A percentile compares a stretch with the other conserved stretches of the same genome.
These are phyloP conservation scores for Ganoderma leucocontextum DNA, from an alignment of 1,284 basidiomycete genomes.

Conservation along the genomic window DNA sequence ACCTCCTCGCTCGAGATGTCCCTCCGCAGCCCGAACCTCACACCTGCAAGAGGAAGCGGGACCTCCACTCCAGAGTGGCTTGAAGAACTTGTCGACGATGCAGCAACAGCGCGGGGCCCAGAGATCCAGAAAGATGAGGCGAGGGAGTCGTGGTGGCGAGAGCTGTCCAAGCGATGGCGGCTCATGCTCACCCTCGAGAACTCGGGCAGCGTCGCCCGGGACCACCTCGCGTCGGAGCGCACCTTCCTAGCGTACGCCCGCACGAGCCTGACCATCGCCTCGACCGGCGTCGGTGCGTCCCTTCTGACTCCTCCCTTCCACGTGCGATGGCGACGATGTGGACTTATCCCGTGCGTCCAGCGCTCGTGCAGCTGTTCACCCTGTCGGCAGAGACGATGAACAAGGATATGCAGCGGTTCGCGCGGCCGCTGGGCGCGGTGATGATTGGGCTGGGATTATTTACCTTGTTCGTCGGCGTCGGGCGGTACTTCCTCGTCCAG, in stretches of 20 bases:
- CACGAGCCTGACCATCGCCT: constrained; percentile 64
- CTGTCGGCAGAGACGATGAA: constrained; percentile 45
- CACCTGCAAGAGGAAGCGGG: background rate
- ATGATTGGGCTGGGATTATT: constrained; percentile 59
- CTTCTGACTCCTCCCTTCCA: background rate
- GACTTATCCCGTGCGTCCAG: constrained; percentile 36
- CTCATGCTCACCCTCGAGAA: constrained; percentile 56
- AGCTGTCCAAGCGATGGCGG: constrained; percentile 36
- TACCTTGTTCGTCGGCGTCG: constrained; percentile 58
- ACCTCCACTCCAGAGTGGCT: background rate
- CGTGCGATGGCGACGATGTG: background rate
- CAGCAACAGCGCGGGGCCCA: background rate
- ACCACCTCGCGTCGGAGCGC: constrained; percentile 64
- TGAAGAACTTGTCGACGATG: background rate
- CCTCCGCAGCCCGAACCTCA: background rate
- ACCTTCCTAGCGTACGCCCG: constrained; percentile 68
- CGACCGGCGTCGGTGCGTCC: constrained; percentile 53
- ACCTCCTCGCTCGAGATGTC: background rate
- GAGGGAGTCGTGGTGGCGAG: constrained; percentile 21
- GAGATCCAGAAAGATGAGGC: background rate
- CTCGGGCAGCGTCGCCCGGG: constrained; percentile 65
- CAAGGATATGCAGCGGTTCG: constrained; percentile 48
- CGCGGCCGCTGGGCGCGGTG: constrained; percentile 62
- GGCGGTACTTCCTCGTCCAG: constrained; percentile 65
- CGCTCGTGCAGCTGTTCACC: constrained; percentile 66